Conservation (phyloP, 768 basidiomycete species). For the Hebeloma cylindrosporum region DNA sequence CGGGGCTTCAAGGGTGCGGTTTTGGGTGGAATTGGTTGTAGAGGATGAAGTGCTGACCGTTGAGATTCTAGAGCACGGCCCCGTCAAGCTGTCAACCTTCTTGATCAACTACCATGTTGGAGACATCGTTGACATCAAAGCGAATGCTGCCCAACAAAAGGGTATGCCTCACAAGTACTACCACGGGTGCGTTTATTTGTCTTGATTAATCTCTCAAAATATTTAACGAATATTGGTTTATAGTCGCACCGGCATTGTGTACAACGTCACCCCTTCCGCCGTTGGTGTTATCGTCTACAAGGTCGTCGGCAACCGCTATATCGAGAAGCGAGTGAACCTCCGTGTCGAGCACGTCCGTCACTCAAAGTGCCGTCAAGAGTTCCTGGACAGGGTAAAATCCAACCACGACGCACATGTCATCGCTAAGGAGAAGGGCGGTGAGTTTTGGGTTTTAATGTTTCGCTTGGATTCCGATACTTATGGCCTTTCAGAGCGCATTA, state of each 20-base stretch:
- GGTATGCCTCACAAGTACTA: slow-evolving; percentile 99
- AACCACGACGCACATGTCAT: slow-evolving; percentile 83
- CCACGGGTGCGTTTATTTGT: slow-evolving; percentile 71
- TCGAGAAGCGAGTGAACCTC: slow-evolving; percentile 99
- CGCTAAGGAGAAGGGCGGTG: slow-evolving; percentile 90
- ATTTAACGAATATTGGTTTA: neutral
- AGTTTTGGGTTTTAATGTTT: slow-evolving; percentile 32
- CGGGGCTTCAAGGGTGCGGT: slow-evolving; percentile 92
- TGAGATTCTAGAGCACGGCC: slow-evolving; percentile 74
- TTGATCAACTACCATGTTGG: slow-evolving; percentile 91
- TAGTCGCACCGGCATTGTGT: slow-evolving; percentile 96
- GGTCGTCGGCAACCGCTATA: slow-evolving; percentile 97
- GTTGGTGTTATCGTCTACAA: slow-evolving; percentile 99
- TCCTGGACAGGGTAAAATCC: slow-evolving; percentile 91
- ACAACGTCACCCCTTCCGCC: slow-evolving; percentile 94
- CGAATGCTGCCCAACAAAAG: slow-evolving; percentile 98
- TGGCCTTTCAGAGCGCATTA: slow-evolving; percentile 65
- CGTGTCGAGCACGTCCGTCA: slow-evolving; percentile 94
- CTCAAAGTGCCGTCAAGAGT: slow-evolving; percentile 98
- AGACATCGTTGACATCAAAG: slow-evolving; percentile 99
- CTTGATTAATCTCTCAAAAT: slow-evolving; percentile 1
- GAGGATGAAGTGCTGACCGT: slow-evolving; percentile 12
- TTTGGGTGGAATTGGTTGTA: slow-evolving; percentile 11
- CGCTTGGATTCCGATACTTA: neutral
- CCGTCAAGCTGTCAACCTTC: slow-evolving; percentile 89